A percentile compares a stretch with the other conserved stretches of the same genome.
These are phyloP conservation scores for Adansonia rubrostipa DNA, from an alignment of 441 rosid genomes.

Conservation along the genomic window DNA sequence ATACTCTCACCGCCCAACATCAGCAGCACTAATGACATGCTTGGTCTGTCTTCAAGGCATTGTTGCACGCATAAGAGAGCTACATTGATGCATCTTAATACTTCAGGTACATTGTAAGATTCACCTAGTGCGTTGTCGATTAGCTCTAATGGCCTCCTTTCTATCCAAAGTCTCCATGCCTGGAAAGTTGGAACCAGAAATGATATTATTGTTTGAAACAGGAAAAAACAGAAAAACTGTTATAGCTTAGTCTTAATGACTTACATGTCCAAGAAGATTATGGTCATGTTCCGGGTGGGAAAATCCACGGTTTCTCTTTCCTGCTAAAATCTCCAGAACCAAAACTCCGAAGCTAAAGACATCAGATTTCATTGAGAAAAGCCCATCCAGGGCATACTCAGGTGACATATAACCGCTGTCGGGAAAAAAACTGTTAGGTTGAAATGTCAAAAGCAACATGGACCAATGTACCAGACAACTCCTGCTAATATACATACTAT, in stretches of 20 bases:
- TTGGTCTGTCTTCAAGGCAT: slow-evolving; percentile 32
- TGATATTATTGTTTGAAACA: neutral
- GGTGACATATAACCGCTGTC: slow-evolving; percentile 41
- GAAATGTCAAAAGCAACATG: neutral
- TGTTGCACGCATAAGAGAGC: slow-evolving; percentile 22
- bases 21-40: slow-evolving; percentile 30
- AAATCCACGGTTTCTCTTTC: slow-evolving; percentile 40
- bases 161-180: slow-evolving; percentile 40
- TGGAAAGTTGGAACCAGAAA: neutral
- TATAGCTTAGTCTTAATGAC: neutral
- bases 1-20: slow-evolving; percentile 30
- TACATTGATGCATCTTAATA: slow-evolving; percentile 31
- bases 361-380: slow-evolving; percentile 46
- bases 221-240: neutral
- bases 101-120: slow-evolving; percentile 10
- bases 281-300: slow-evolving; percentile 35
- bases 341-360: slow-evolving; percentile 49
- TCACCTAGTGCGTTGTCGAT: slow-evolving; percentile 24
- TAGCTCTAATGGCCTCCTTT: slow-evolving; percentile 35
- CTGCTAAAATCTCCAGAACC: slow-evolving; percentile 34
- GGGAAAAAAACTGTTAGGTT: neutral
- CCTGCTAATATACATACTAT: slow-evolving; percentile 32
- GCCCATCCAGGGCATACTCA: slow-evolving; percentile 47
- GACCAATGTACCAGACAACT: neutral
- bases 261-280: slow-evolving; percentile 42